These are phyloP conservation scores for Kurtzmaniella natalensis DNA, from an alignment of 1,139 yeast genomes.

Conservation along the genomic window DNA sequence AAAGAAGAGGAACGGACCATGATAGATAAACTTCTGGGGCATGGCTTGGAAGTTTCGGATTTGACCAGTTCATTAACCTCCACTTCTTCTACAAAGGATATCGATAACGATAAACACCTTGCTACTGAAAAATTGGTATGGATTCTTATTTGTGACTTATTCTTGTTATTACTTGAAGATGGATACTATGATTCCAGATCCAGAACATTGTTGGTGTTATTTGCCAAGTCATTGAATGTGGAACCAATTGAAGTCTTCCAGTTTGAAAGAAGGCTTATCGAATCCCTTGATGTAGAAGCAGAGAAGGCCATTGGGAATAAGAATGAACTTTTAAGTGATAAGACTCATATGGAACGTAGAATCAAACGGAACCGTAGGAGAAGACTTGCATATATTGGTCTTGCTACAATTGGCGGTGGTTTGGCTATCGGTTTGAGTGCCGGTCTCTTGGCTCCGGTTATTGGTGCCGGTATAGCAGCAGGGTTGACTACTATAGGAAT, in stretches of 20 bases:
- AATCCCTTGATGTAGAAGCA: constrained; percentile 83
- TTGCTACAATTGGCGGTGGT: constrained; percentile 97
- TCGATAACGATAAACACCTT: constrained; percentile 24
- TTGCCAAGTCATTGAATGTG: constrained; percentile 61
- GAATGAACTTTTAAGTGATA: constrained; percentile 74
- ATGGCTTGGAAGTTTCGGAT: constrained; percentile 76
- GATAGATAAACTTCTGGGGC: constrained; percentile 84
- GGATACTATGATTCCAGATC: constrained; percentile 90
- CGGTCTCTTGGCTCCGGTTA: constrained; percentile 93
- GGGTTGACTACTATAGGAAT: constrained; percentile 94
- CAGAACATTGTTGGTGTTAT: constrained; percentile 63
- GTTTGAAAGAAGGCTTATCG: constrained; percentile 87
- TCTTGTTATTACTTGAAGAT: constrained; percentile 73
- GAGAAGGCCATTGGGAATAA: constrained; percentile 46
- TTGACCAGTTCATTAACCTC: constrained; percentile 55
- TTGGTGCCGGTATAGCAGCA: constrained; percentile 98
- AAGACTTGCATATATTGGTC: constrained; percentile 82
- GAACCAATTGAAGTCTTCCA: constrained; percentile 66
- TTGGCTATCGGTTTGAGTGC: constrained; percentile 92
- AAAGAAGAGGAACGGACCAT: constrained; percentile 70
- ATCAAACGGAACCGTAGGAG: constrained; percentile 60
- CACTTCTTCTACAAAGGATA: constrained; percentile 26
- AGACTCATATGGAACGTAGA: constrained; percentile 64
- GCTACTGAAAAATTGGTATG: constrained; percentile 50
- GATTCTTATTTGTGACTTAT: constrained; percentile 90